Base-by-base conservation (phyloP, 139 green algal species). In the Diplosphaera chodatii region DNA sequence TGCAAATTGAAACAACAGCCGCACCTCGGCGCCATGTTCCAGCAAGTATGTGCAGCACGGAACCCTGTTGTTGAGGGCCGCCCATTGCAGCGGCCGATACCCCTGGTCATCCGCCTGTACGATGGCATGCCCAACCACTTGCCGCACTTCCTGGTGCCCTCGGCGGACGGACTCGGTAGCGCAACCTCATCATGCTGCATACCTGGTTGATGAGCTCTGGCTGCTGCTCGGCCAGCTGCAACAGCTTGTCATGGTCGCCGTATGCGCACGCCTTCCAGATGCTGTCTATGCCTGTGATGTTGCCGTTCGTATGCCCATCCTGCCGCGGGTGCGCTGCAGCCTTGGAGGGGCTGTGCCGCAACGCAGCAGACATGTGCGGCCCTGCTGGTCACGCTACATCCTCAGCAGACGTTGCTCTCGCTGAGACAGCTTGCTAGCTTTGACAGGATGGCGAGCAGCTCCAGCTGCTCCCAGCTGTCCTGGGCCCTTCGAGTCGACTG, bases 31-130 rank as follows among this genome's bases (percentile, higher is more conserved):
- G 1, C 85, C 83, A 4, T 87, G 72, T 22, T 86, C 77, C 2
- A 97, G 63, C 20, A 98, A 74, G 40, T 86, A 92, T 3, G 69
- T 87, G 13, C 85, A 76, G 18, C 91, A 81, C 1, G 77, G 80
- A 6, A 93, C 83, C 8, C 89, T 83, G 71, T 97, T 96, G 87
- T 98, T 98, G 22, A 98, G 80, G 3, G 93, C 90, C 1, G 92
- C 94, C 94, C 94, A 98, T 69, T 98, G 90, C 32, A 94, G 74
- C 1, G 80, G 75, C 72, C 70, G 80, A 62, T 86, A 91, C 1
- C 86, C 89, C 67, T 87, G 77, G 34, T 88, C 86, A 55, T 96
- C 89, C 5, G 85, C 77, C 27, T 67, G 69, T 10, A 48, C n/a
- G n/a, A n/a, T n/a, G n/a, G n/a, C n/a, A n/a, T n/a, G n/a, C n/a